Base-by-base conservation (phyloP, 2,329 filamentous ascomycete species). In the Rhytidhysteron rufulum region DNA sequence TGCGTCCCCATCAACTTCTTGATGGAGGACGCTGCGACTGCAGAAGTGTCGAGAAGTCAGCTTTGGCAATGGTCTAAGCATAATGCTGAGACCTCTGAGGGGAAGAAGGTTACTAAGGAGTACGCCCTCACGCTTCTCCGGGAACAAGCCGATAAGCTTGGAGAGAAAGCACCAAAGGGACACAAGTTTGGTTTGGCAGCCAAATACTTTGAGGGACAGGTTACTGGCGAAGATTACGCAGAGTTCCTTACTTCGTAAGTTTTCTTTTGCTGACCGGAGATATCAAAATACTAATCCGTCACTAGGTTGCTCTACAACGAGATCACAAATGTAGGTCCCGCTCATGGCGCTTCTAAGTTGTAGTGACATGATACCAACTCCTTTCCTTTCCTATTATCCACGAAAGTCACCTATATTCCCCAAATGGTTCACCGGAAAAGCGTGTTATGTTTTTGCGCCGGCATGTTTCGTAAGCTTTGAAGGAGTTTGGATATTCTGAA, bases 11-110 rank as follows among this genome's bases (percentile, higher is more conserved):
- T 97, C 72, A 96, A 97, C 77, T 95, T 85, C 67, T 77, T 97
- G 41, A 97, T 97, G 91, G 93, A 98, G 73, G 93, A 97, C 56
- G 93, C 93, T 15, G 93, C 93, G 18, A 98, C 93, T 1, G 93
- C 93, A 36, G 93, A 98, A 68, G 93, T 98, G 4, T 94, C 87
- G 41, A 84, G 93, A 57, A 88, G 82, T 53, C 93, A 98, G 75
- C 78, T 98, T 33, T 95, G 91, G 91, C 93, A 98, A 68, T 98
- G 93, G 93, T 81, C 85, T 49, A 82, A 78, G 59, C 82, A 85
- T 63, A 74, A 78, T 39, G 72, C 91, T 44, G 78, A 77, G 47
- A 95, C 90, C 6, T 79, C 84, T 31, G 88, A 95, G 62, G 91
- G 91, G 70, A 90, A 91, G 78, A 86, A 81, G 59, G 83, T 98